Base-by-base conservation (phyloP, 305 asterid species). In the Monarda citriodora region DNA sequence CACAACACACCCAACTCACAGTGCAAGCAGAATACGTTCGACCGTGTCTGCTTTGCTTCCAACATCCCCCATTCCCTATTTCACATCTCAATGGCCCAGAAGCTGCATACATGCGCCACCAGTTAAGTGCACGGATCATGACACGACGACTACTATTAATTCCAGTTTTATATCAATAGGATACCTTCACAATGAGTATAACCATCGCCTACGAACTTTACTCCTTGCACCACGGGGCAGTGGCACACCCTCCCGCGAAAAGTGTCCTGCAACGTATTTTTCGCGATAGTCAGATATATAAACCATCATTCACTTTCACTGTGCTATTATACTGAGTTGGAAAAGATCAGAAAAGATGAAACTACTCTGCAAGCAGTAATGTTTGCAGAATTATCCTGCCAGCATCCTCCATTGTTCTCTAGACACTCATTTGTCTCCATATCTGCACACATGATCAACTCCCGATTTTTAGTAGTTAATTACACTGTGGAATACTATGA, bases 201-300 rank as follows among this genome's bases (percentile, higher is more conserved):
- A 60, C 98, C 97, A 77, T 92, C 97, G 18, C 98, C 98, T 29
- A 78, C 66, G 65, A 92, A 92, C 66, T 77, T 79, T 55, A 89
- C 82, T 61, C 96, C 98, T 72, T 82, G 86, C 61, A 89, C 89
- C 16, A 69, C 67, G 48, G 98, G 98, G 74, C 97, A 92, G 56
- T 81, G 85, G 46, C 98, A 92, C 60, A 92, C 83, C 73, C 85
- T 87, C 58, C 98, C 98, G 20, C 97, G 89, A 56, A 89, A 92
- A 17, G 98, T 78, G 67, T 92, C 98, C 98, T 91, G 70, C 25
- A 64, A 66, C 46, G 31, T 36, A 2, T 11, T 16, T 58, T 17
- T 57, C 42, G 20, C 10, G 7, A 9, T 14, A 49, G 56, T 51
- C 34, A 70, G 68, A 52, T 25, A 7, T 9, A 34, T 9, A 34